Percentiles rank a stretch among this genome's conserved stretches.
Conservation (phyloP, 1,284 basidiomycete species). For the Exobasidium cylindrosporum region DNA sequence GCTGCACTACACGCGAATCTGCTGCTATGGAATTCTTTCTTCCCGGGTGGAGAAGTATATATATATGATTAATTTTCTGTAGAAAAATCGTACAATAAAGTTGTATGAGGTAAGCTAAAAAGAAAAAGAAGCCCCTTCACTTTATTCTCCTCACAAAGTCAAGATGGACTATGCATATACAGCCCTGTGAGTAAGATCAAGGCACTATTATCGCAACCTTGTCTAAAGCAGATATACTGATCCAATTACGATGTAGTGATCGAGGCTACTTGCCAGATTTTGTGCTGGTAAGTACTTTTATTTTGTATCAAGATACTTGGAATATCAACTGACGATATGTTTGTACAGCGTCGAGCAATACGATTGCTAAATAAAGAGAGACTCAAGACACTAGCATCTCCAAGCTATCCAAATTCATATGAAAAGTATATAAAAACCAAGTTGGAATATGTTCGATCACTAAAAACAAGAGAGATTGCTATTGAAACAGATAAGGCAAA, state of each 20-base stretch:
- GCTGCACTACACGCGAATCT: no score
- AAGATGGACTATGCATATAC: slow-evolving; percentile 19
- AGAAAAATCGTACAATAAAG: no score
- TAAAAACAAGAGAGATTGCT: slow-evolving; percentile 63
- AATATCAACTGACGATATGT: no score
- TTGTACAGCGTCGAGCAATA: slow-evolving; percentile 61
- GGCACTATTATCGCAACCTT: no score
- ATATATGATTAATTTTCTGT: no score
- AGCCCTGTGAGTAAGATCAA: slow-evolving; percentile 11
- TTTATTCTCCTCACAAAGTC: not conserved
- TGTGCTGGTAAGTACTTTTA: slow-evolving; percentile 15
- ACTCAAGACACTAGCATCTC: slow-evolving; percentile 65
- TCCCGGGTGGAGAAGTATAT: no score
- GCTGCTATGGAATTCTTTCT: no score
- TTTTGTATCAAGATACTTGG: no score
- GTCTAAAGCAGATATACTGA: not conserved
- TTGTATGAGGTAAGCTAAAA: no score
- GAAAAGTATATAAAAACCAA: slow-evolving; percentile 68
- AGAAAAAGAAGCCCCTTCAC: no score
- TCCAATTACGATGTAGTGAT: slow-evolving; percentile 14
- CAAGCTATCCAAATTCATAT: slow-evolving; percentile 57
- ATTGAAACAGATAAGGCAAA: slow-evolving; percentile 71
- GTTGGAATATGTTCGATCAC: slow-evolving; percentile 59
- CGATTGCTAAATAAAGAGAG: slow-evolving; percentile 65
- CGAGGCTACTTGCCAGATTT: slow-evolving; percentile 63